Percentiles rank a stretch among this genome's conserved stretches.
Evolutionary conservation across 164 flowering plant species (phyloP).

Genomic region (Warburgia ugandensis): DNA sequence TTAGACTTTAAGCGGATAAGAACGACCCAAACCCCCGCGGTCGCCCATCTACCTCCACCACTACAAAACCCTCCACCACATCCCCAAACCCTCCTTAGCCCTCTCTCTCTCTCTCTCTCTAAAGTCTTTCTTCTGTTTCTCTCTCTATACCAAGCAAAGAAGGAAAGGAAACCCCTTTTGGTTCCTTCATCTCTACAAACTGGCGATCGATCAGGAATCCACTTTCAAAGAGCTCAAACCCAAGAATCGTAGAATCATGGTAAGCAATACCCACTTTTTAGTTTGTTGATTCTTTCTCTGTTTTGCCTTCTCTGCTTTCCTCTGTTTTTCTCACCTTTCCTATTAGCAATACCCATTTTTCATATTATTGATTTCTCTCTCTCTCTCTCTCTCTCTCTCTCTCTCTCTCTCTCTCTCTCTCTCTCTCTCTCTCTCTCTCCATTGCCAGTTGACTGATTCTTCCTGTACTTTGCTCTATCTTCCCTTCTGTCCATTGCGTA

Average conservation of each 20-base stretch:
- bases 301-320: too few species aligned
- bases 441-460: too few species aligned
- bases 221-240: constrained; percentile 64
- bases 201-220: constrained; percentile 87
- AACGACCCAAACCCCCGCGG: constrained; percentile 25
- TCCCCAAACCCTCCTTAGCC: constrained; percentile 6
- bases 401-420: too few species aligned
- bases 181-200: constrained; percentile 19
- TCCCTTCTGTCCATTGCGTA: too few species aligned
- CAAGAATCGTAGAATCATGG: constrained; percentile 75
- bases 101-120: constrained; percentile 5
- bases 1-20: constrained; percentile 61
- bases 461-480: too few species aligned
- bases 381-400: too few species aligned
- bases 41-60: constrained; percentile 16
- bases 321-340: too few species aligned
- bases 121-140: neutral
- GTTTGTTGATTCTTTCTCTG: too few species aligned
- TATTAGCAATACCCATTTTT: too few species aligned
- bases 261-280: constrained; percentile 11
- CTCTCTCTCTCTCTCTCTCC: too few species aligned
- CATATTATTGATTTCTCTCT: too few species aligned
- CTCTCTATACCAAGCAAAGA: constrained; percentile 1
- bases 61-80: constrained; percentile 34
- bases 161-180: constrained; percentile 1